These are phyloP conservation scores for Suaeda aralocaspica DNA, from an alignment of 148 eudicot species.

Conservation along the genomic window DNA sequence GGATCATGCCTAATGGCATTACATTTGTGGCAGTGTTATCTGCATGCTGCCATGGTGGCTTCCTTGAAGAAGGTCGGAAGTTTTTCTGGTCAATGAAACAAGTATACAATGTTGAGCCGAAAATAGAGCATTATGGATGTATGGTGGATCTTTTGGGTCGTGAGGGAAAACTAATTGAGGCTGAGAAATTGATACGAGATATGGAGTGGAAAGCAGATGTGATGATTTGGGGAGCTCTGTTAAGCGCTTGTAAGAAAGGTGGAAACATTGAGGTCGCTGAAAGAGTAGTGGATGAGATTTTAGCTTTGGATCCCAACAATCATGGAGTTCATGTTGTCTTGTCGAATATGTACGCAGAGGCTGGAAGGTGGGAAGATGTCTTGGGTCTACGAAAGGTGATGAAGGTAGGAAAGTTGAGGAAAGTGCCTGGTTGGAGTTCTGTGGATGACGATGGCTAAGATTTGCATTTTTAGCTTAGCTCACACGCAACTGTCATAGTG, in stretches of 20 bases:
- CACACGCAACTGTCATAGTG: background rate
- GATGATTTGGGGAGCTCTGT: constrained; percentile 78
- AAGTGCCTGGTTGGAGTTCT: constrained; percentile 72
- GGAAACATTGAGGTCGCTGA: constrained; percentile 70
- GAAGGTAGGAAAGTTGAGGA: constrained; percentile 59
- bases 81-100: constrained; percentile 50
- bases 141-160: constrained; percentile 81
- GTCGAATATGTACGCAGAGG: constrained; percentile 85
- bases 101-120: constrained; percentile 50
- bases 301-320: constrained; percentile 58
- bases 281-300: constrained; percentile 56
- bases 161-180: constrained; percentile 57
- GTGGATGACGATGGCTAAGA: constrained; percentile 38
- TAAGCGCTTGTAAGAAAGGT: constrained; percentile 56
- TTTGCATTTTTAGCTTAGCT: too few species aligned
- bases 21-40: constrained; percentile 73
- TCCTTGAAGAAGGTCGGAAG: constrained; percentile 48
- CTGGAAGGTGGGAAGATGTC: constrained; percentile 78
- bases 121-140: constrained; percentile 73
- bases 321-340: constrained; percentile 78
- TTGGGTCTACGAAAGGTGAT: constrained; percentile 50
- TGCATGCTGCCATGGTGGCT: constrained; percentile 82
- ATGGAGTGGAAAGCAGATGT: constrained; percentile 75
- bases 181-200: constrained; percentile 58
- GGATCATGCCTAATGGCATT: constrained; percentile 42